Evolutionary conservation across 306 rosid genomes (phyloP).

Genomic region (Astragalus membranaceus): DNA sequence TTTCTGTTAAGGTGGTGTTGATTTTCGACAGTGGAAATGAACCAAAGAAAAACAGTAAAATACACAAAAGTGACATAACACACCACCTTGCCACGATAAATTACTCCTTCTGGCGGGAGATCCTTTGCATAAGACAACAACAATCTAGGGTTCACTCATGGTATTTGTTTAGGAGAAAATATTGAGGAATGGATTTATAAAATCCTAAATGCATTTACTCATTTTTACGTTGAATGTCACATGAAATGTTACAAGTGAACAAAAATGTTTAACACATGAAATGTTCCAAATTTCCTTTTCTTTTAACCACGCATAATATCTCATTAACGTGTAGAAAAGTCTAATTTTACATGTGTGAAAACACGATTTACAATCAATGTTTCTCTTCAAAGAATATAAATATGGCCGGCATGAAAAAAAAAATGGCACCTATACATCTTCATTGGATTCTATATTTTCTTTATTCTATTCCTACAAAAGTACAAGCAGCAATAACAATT

Average conservation of each 20-base stretch:
- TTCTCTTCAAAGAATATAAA: background rate
- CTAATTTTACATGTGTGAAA: background rate
- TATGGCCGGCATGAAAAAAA: constrained; percentile 15
- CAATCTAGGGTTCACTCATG: too few relatives aligned
- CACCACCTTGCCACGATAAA: background rate
- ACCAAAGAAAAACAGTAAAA: background rate
- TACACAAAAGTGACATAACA: background rate
- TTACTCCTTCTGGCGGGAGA: background rate
- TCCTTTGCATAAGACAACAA: too few relatives aligned
- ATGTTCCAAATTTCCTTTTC: too few relatives aligned
- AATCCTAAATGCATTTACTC: too few relatives aligned
- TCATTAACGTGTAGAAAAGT: background rate
- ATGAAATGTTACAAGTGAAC: too few relatives aligned
- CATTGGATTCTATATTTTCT: constrained; percentile 24
- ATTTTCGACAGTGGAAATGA: background rate
- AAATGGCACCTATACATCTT: constrained; percentile 28
- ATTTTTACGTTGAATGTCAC: too few relatives aligned
- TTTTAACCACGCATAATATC: too few relatives aligned
- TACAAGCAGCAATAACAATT: constrained; percentile 10
- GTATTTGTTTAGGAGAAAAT: too few relatives aligned
- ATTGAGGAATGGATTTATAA: too few relatives aligned
- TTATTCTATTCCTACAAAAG: constrained; percentile 17
- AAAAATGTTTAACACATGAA: too few relatives aligned
- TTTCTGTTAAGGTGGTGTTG: background rate
- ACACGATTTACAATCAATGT: constrained; percentile 22